Evolutionary conservation across 148 eudicot species (phyloP), one percentile per base, ranked within the genome.

Genomic region (Chenopodium suecicum): DNA sequence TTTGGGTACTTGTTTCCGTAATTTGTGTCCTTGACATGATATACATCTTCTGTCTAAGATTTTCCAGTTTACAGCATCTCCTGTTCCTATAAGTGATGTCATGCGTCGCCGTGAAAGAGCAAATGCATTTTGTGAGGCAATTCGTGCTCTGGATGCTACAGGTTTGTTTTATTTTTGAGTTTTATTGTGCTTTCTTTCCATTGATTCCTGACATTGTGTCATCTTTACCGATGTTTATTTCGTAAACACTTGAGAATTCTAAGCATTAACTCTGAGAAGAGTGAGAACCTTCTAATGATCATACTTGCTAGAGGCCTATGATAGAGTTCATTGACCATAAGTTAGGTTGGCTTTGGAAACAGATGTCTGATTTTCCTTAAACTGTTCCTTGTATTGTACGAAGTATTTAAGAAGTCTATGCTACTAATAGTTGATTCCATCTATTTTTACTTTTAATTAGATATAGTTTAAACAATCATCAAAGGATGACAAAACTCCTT

Each of bases 141-240:
- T 94, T 65, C 99, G 99, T 76, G 99, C 99, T 73, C 92, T 95
- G 56, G 99, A 95, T 92, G 99, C 99, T 85, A 93, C 98, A 90
- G 99, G 99, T 95, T 70, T 74, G 88, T 77, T 81, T 74, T 4
- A 3, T 56, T 56, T 56, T 2, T 17, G 22, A 56, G 22, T 4
- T 56, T 14, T 56, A 17, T 56, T 16, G 50, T 70, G 54, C 64
- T 74, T n/a, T 23, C 29, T 70, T 58, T 70, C 32, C 79, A 9
- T 46, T 65, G n/a, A 58, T 27, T 78, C n/a, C 32, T 50, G 41
- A 37, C 70, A 67, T 79, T 50, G 75, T 64, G 66, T 47, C 65
- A 79, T 56, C 48, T 37, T 4, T 52, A 22, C 48, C 13, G 9
- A 12, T 48, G 31, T 41, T 14, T 41, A n/a, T 19, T 46, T n/a